Conservation (phyloP, 257 asterid species). For the Prunella vulgaris region DNA sequence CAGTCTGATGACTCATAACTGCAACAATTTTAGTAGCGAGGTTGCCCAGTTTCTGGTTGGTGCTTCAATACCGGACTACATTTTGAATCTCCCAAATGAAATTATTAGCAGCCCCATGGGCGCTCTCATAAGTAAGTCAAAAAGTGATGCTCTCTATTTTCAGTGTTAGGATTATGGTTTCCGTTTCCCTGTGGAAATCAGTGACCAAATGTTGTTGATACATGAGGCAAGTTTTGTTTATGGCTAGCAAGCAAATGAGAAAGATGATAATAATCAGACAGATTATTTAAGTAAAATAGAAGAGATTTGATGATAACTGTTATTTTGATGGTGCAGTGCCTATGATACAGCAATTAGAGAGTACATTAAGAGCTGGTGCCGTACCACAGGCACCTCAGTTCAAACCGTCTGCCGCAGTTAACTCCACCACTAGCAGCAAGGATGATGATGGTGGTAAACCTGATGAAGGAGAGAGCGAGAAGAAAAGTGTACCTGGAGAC, state of each 20-base stretch:
- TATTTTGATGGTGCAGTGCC: constrained; percentile 61
- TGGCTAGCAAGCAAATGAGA: too few species aligned
- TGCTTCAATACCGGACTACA: constrained; percentile 69
- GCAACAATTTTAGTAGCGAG: constrained; percentile 95
- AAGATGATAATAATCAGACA: too few species aligned
- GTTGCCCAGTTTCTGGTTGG: constrained; percentile 86
- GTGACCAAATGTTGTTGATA: too few species aligned
- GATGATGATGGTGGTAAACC: constrained; percentile 10
- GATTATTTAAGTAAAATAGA: too few species aligned
- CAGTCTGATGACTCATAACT: constrained; percentile 75
- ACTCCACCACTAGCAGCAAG: constrained; percentile 14
- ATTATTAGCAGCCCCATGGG: constrained; percentile 94
- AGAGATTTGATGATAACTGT: neutral
- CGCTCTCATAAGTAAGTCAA: constrained; percentile 62
- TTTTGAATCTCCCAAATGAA: constrained; percentile 80
- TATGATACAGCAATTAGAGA: constrained; percentile 79
- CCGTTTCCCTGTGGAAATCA: neutral
- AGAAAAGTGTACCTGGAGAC: constrained; percentile 2
- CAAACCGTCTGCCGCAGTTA: constrained; percentile 32
- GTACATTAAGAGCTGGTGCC: constrained; percentile 71
- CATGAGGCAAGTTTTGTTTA: too few species aligned
- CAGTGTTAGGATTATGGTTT: neutral
- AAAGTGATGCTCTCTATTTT: neutral
- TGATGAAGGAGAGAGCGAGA: constrained; percentile 14
- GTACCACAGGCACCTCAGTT: constrained; percentile 87